A percentile compares a stretch with the other conserved stretches of the same genome.
phyloP scores from a whole-genome alignment of 2,329 filamentous ascomycete genomes.

The Microthyrium microscopicum region DNA sequence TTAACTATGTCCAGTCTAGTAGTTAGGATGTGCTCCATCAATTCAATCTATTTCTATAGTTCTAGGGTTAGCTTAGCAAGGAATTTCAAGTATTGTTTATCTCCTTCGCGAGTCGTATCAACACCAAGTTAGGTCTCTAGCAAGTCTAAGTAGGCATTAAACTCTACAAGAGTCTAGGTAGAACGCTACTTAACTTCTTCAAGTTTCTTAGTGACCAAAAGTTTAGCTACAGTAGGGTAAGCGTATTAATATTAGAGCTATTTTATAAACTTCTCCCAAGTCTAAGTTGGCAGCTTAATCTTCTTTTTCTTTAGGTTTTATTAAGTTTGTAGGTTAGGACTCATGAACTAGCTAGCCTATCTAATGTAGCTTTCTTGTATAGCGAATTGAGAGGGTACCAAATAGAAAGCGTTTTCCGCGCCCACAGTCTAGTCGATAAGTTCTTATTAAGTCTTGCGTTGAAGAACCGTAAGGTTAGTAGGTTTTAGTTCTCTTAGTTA shows the following conservation, averaged over 20 bases:
- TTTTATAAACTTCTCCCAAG: background rate
- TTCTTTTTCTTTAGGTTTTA: background rate
- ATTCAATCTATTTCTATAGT: background rate
- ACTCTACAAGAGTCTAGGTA: background rate
- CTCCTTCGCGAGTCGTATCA: background rate
- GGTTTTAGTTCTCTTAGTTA: too few relatives aligned
- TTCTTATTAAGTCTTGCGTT: too few relatives aligned
- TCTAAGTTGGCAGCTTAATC: background rate
- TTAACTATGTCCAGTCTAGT: too few relatives aligned
- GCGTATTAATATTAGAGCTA: constrained; percentile 1
- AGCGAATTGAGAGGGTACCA: background rate
- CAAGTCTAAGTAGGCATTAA: constrained; percentile 2
- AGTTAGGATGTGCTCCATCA: constrained; percentile 1
- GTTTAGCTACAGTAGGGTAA: background rate
- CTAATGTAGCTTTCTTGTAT: background rate
- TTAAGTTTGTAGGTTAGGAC: background rate
- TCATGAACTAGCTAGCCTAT: background rate
- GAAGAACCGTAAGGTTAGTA: too few relatives aligned
- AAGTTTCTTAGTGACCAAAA: background rate
- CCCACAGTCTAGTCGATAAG: background rate
- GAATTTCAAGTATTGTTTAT: background rate
- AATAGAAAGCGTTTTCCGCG: constrained; percentile 1
- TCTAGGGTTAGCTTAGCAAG: background rate
- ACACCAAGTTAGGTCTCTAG: constrained; percentile 1
- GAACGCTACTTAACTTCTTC: constrained; percentile 1